These are phyloP conservation scores for Cymbopogon citratus DNA, from an alignment of 176 grass and related monocot species.

Conservation along the genomic window DNA sequence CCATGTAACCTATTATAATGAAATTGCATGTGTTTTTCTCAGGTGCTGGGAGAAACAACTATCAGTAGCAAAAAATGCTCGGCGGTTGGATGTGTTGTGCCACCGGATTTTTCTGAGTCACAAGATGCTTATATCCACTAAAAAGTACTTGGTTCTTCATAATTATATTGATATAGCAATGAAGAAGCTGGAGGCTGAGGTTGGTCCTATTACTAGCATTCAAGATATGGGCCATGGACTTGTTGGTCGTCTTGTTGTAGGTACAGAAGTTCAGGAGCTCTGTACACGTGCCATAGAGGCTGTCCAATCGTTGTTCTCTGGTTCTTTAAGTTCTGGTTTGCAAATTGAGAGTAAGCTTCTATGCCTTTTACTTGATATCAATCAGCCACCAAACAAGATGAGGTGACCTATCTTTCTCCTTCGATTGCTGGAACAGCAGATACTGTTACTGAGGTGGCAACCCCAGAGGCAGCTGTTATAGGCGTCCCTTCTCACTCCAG, in stretches of 20 bases:
- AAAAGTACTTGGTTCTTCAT: conserved; percentile 46
- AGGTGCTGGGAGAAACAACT: conserved; percentile 67
- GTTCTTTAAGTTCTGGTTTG: background rate
- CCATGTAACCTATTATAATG: background rate
- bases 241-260: conserved; percentile 40
- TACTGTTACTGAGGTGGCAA: background rate
- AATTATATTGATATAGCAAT: conserved; percentile 46
- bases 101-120: conserved; percentile 55
- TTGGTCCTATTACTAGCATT: conserved; percentile 29
- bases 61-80: conserved; percentile 43
- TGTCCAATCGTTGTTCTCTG: conserved; percentile 27
- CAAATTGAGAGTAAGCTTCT: too few relatives aligned
- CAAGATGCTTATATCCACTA: conserved; percentile 34
- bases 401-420: background rate
- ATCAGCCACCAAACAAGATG: background rate
- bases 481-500: background rate
- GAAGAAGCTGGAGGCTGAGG: conserved; percentile 47
- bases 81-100: conserved; percentile 38
- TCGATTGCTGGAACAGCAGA: background rate
- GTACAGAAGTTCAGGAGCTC: conserved; percentile 46
- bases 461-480: background rate
- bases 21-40: background rate
- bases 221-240: conserved; percentile 32
- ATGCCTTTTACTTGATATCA: background rate
- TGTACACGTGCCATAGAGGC: conserved; percentile 32